phyloP scores from a whole-genome alignment of 495 filamentous ascomycete genomes.

The Penicillium roqueforti region DNA sequence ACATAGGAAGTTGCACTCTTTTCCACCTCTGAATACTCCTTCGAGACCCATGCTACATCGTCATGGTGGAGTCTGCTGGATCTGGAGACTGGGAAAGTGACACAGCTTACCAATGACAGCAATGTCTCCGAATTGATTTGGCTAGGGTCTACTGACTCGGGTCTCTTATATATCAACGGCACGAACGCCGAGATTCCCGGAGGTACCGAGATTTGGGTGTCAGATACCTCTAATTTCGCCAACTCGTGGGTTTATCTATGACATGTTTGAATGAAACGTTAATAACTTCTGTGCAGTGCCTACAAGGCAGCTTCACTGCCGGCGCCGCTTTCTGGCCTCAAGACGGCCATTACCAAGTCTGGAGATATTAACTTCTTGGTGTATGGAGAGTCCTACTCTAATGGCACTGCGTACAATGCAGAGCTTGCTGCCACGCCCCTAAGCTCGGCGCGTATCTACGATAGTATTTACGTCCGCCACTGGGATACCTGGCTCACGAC shows the following conservation, averaged over 20 bases:
- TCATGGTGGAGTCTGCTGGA: constrained; percentile 38
- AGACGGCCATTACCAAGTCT: constrained; percentile 51
- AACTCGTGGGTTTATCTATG: constrained; percentile 21
- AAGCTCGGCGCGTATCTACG: constrained; percentile 63
- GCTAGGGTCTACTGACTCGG: constrained; percentile 38
- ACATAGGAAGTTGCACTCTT: constrained; percentile 30
- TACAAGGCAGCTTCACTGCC: constrained; percentile 56
- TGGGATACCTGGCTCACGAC: constrained; percentile 67
- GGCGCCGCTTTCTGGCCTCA: constrained; percentile 62
- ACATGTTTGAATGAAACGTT: background rate
- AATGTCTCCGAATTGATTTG: constrained; percentile 45
- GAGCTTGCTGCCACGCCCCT: constrained; percentile 51
- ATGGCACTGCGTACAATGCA: constrained; percentile 59
- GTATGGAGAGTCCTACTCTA: constrained; percentile 55
- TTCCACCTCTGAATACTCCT: constrained; percentile 43
- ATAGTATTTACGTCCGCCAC: constrained; percentile 67
- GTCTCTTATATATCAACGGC: constrained; percentile 45
- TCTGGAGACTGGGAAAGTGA: constrained; percentile 35
- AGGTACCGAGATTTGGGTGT: constrained; percentile 41
- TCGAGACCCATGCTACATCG: constrained; percentile 33
- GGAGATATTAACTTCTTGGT: constrained; percentile 57
- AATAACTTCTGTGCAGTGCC: constrained; percentile 23
- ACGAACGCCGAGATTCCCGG: constrained; percentile 42
- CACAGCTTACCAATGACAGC: constrained; percentile 35
- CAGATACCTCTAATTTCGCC: constrained; percentile 26